Base-by-base conservation (phyloP, 345 rosid species). In the Litchi chinensis region DNA sequence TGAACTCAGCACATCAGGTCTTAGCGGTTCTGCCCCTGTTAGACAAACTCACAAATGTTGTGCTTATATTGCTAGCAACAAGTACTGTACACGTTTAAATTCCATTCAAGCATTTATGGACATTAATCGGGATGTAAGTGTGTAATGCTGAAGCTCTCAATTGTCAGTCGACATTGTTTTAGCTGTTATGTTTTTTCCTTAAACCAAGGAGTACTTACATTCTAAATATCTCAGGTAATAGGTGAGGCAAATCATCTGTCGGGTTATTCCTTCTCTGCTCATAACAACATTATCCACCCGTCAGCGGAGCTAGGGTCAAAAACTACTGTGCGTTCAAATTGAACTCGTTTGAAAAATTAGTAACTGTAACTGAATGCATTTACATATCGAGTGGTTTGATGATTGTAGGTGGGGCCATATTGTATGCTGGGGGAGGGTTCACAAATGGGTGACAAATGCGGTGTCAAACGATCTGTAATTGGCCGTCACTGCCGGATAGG, bases 401-500 rank as follows among this genome's bases (percentile, higher is more conserved):
- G 76, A 81, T 62, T 87, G 75, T 78, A 96, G 98, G 91, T 96
- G 63, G 99, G 99, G 63, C 95, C 97, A 22, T 89, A 94, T 82
- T 91, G 98, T 86, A 88, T 93, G 93, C 88, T 93, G 71, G 97
- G 97, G 54, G 98, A 96, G 88, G 97, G 98, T 82, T 90, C 99
- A 76, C 93, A 91, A 76, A 87, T 96, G 92, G 97, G 95, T 79
- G 99, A 96, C 82, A 96, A 94, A 80, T 96, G 98, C 81, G 91
- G 97, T 75, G 97, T 96, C 73, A 94, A 96, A 83, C 91, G 98
- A 83, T 96, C 99, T 73, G 97, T 94, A 44, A 90, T 94, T 79
- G 98, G 99, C 75, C 95, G 93, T 71, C 98, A 94, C 81, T 96
- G 99, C 87, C 89, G 95, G 70, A 93, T 96, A 88, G 97, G 98